A percentile compares a stretch with the other conserved stretches of the same genome.
Evolutionary conservation across 345 rosid genomes (phyloP).

Genomic region (Eucalyptus marginata): DNA sequence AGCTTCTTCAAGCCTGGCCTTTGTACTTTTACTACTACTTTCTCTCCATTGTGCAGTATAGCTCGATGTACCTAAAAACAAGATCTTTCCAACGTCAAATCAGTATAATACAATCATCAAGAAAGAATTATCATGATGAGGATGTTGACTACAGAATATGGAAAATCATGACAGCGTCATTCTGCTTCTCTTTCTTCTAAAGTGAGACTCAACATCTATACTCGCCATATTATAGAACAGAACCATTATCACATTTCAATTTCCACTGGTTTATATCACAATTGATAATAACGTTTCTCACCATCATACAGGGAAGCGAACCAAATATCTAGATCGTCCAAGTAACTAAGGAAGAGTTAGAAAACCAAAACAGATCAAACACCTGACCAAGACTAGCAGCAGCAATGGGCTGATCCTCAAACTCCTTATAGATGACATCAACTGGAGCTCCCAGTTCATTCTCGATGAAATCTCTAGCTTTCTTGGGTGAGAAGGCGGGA

Average conservation of each 20-base stretch:
- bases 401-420: slow-evolving; percentile 94
- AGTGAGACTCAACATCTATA: not conserved
- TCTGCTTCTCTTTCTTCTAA: not conserved
- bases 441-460: slow-evolving; percentile 77
- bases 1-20: slow-evolving; percentile 94
- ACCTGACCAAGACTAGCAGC: slow-evolving; percentile 99
- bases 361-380: slow-evolving; percentile 17
- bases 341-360: not conserved
- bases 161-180: not conserved
- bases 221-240: not conserved
- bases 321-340: not conserved
- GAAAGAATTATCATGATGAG: not conserved
- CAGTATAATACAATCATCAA: not conserved
- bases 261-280: not conserved
- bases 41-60: slow-evolving; percentile 81
- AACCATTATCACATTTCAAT: not conserved
- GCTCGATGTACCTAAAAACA: slow-evolving; percentile 77
- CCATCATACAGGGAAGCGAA: not conserved
- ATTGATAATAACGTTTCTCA: not conserved
- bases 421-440: slow-evolving; percentile 48
- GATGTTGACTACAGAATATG: not conserved
- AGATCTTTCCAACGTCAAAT: slow-evolving; percentile 9
- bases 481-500: slow-evolving; percentile 88
- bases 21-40: slow-evolving; percentile 86
- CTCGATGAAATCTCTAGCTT: slow-evolving; percentile 64